phyloP scores from a whole-genome alignment of 768 basidiomycete genomes.

The Serendipita sp. region DNA sequence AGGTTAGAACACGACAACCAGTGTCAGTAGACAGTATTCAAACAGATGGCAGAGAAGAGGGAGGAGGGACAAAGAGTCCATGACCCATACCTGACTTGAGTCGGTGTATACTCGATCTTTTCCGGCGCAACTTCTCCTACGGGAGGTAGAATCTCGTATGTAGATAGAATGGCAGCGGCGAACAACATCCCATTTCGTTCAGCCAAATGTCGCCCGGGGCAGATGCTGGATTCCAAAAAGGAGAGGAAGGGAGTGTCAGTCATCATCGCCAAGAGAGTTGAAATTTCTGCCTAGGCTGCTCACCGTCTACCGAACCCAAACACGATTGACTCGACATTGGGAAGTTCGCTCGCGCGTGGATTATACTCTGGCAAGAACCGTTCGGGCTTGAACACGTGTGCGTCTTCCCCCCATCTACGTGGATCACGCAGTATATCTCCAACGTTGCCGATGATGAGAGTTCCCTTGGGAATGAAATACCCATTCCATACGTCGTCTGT shows the following conservation, averaged over 20 bases:
- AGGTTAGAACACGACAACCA: too few relatives aligned
- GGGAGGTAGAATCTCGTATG: not conserved
- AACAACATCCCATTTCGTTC: not conserved
- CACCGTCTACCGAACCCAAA: slow-evolving; percentile 4
- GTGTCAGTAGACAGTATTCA: too few relatives aligned
- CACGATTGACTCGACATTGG: not conserved
- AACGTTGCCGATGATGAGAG: not conserved
- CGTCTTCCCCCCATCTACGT: not conserved
- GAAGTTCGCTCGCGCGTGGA: not conserved
- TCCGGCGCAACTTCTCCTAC: too few relatives aligned
- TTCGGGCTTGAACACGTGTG: not conserved
- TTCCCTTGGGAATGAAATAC: not conserved
- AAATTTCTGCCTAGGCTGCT: not conserved
- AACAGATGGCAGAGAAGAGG: too few relatives aligned
- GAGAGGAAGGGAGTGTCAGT: not conserved
- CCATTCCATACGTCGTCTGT: not conserved
- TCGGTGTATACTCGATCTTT: too few relatives aligned
- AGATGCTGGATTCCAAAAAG: not conserved
- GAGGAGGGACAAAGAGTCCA: too few relatives aligned
- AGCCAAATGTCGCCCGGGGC: not conserved
- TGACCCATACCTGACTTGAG: too few relatives aligned
- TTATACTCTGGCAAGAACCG: not conserved
- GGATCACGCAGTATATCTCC: not conserved
- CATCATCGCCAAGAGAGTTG: not conserved
- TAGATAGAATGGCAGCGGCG: not conserved